A percentile compares a stretch with the other conserved stretches of the same genome.
Conservation (phyloP, 106 monocot species). For the Cymbidium sinense region DNA sequence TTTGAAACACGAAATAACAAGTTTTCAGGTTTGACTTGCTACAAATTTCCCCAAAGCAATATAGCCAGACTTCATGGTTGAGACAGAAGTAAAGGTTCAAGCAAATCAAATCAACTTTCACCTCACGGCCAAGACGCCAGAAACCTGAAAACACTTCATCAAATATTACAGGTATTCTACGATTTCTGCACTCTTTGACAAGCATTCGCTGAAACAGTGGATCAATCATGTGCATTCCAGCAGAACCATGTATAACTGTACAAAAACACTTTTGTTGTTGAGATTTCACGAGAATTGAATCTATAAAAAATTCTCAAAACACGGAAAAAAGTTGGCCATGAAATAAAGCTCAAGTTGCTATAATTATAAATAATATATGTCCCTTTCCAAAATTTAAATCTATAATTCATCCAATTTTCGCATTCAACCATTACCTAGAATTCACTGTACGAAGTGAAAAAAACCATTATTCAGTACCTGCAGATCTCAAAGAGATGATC, state of each 20-base stretch:
- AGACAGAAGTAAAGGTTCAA: neutral
- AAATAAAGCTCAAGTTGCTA: neutral
- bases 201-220: slow-evolving; percentile 92
- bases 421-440: neutral
- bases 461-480: neutral
- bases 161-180: slow-evolving; percentile 85
- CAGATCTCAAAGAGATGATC: neutral
- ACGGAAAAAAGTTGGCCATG: neutral
- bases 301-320: neutral
- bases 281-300: neutral
- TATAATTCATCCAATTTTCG: neutral
- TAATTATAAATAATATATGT: neutral
- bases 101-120: slow-evolving; percentile 8
- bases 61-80: neutral
- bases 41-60: neutral
- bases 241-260: slow-evolving; percentile 90
- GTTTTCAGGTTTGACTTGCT: neutral
- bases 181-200: slow-evolving; percentile 52
- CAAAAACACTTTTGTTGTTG: neutral
- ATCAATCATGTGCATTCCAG: slow-evolving; percentile 97
- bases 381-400: neutral
- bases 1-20: neutral
- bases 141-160: slow-evolving; percentile 99
- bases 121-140: slow-evolving; percentile 96
- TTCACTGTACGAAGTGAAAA: neutral